Percentiles rank a stretch among this genome's conserved stretches.
phyloP scores from a whole-genome alignment of 2,329 filamentous ascomycete species.

The Penicillium sp. region DNA sequence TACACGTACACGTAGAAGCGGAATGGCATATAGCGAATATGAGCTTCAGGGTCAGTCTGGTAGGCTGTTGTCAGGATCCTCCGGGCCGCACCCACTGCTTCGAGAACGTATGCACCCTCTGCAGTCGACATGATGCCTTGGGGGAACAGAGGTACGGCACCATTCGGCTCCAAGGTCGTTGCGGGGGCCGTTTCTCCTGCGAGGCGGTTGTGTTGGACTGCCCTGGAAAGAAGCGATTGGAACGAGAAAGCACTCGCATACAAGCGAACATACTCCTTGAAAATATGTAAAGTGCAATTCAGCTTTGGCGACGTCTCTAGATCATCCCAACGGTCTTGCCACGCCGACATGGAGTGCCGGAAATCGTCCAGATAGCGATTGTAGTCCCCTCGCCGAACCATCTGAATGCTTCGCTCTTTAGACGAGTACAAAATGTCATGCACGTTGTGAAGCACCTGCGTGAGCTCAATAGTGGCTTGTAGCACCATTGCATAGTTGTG shows the following conservation, averaged over 20 bases:
- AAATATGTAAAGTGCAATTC: conserved; percentile 1
- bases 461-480: conserved; percentile 10
- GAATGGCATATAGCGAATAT: conserved; percentile 15
- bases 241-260: conserved; percentile 23
- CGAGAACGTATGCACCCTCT: conserved; percentile 22
- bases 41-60: neutral
- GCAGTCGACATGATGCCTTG: conserved; percentile 20
- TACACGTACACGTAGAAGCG: conserved; percentile 18
- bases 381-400: conserved; percentile 10
- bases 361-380: conserved; percentile 12
- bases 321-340: conserved; percentile 5
- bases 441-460: conserved; percentile 4
- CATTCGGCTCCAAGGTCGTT: neutral
- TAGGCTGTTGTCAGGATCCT: conserved; percentile 13
- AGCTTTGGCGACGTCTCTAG: conserved; percentile 6
- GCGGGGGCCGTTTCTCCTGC: no score
- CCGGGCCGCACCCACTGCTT: conserved; percentile 18
- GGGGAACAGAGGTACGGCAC: conserved; percentile 11
- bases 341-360: neutral
- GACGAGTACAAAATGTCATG: conserved; percentile 13
- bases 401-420: conserved; percentile 6
- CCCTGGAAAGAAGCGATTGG: conserved; percentile 15
- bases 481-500: conserved; percentile 10
- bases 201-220: neutral
- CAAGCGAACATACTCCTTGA: conserved; percentile 16